Conservation (phyloP, 2,329 filamentous ascomycete genomes). For the Neonectria faginata region DNA sequence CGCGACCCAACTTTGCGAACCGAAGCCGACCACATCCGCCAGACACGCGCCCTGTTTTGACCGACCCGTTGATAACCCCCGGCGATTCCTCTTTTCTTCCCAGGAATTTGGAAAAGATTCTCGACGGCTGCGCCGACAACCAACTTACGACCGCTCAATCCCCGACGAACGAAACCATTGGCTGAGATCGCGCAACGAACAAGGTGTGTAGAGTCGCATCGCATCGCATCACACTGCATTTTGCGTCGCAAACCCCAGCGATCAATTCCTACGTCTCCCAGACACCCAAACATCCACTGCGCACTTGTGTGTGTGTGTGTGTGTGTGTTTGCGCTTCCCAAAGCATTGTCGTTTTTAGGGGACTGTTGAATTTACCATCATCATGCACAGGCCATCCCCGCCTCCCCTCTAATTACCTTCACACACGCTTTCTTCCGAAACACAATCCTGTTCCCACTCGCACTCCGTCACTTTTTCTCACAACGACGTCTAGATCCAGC, state of each 20-base stretch:
- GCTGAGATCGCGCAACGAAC: conserved; percentile 16
- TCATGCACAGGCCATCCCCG: conserved; percentile 38
- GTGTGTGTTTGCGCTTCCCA: background rate
- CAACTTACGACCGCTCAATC: conserved; percentile 3
- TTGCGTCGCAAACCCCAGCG: conserved; percentile 21
- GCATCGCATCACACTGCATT: conserved; percentile 32
- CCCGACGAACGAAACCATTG: conserved; percentile 16
- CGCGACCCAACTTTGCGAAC: conserved; percentile 31
- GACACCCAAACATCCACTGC: conserved; percentile 3
- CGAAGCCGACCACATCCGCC: conserved; percentile 19
- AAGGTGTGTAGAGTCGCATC: conserved; percentile 32
- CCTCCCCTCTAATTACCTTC: conserved; percentile 34
- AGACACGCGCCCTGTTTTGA: conserved; percentile 22
- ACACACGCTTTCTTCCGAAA: conserved; percentile 30
- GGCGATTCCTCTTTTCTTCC: conserved; percentile 24
- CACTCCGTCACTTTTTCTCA: conserved; percentile 26
- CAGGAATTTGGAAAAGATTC: conserved; percentile 22
- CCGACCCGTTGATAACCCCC: conserved; percentile 31
- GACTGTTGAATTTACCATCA: conserved; percentile 31
- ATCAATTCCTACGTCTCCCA: conserved; percentile 20
- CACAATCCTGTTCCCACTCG: conserved; percentile 26
- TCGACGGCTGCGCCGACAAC: conserved; percentile 28
- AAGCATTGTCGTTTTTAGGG: conserved; percentile 12
- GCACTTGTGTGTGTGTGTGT: conserved; percentile 10
- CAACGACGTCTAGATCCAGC: conserved; percentile 21